Evolutionary conservation across 129 eudicot species (phyloP).

Genomic region (Flaveria linearis): DNA sequence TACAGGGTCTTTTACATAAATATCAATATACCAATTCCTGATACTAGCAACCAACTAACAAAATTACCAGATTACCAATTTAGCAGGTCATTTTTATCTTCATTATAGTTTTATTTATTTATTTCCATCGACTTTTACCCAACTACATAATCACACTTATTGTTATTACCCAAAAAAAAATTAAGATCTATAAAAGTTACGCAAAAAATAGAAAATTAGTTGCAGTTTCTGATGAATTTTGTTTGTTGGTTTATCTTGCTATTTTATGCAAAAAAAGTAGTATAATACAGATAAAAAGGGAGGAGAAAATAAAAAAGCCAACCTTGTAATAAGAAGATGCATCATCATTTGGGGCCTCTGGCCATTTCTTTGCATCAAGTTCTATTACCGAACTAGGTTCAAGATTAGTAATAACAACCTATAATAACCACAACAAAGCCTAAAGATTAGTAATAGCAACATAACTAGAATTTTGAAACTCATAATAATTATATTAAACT

Average conservation of each 20-base stretch:
- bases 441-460: conserved; percentile 1
- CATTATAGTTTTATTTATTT: background rate
- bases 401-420: conserved; percentile 92
- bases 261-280: background rate
- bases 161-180: background rate
- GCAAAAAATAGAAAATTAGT: background rate
- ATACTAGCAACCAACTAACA: background rate
- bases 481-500: background rate
- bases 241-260: background rate
- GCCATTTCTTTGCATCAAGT: conserved; percentile 99
- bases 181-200: background rate
- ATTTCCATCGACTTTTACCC: background rate
- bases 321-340: conserved; percentile 86
- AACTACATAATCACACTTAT: background rate
- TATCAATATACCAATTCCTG: background rate
- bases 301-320: background rate
- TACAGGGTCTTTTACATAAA: background rate
- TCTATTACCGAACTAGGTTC: conserved; percentile 65
- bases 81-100: background rate
- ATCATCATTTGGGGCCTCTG: conserved; percentile 83
- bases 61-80: background rate
- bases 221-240: background rate
- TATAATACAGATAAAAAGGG: background rate
- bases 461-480: background rate
- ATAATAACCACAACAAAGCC: conserved; percentile 1